Conservation (phyloP, 2,329 filamentous ascomycete species). For the Rhinocladiella mackenziei region DNA sequence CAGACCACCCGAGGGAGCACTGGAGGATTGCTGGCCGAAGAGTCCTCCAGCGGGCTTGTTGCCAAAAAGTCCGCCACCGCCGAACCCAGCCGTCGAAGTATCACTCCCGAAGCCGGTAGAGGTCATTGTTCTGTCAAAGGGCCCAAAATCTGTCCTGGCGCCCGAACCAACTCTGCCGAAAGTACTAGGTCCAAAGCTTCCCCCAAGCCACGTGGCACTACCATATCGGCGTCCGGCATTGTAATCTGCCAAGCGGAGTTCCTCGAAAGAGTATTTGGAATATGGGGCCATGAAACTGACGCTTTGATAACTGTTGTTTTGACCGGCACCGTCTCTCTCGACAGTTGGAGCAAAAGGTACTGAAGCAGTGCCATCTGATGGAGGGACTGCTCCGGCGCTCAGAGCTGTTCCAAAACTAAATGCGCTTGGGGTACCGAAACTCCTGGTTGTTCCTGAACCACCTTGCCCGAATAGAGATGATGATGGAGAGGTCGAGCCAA, state of each 20-base stretch:
- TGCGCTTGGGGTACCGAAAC: slow-evolving; percentile 38
- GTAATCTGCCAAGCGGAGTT: slow-evolving; percentile 81
- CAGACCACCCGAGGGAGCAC: slow-evolving; percentile 35
- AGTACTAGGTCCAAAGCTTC: slow-evolving; percentile 69
- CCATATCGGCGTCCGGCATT: slow-evolving; percentile 78
- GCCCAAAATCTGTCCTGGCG: slow-evolving; percentile 28
- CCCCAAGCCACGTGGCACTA: slow-evolving; percentile 72
- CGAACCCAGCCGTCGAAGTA: slow-evolving; percentile 37
- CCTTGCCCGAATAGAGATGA: slow-evolving; percentile 28
- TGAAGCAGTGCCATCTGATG: slow-evolving; percentile 44
- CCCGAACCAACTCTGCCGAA: slow-evolving; percentile 43
- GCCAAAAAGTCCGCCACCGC: slow-evolving; percentile 46
- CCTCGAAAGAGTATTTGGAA: slow-evolving; percentile 84
- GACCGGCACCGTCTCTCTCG: slow-evolving; percentile 43
- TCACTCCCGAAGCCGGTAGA: slow-evolving; percentile 37
- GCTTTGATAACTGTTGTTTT: slow-evolving; percentile 46
- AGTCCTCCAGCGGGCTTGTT: slow-evolving; percentile 32
- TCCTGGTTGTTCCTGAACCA: slow-evolving; percentile 27
- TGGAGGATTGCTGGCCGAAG: slow-evolving; percentile 30
- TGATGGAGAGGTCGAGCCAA: slow-evolving; percentile 40
- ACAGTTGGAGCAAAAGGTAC: slow-evolving; percentile 44
- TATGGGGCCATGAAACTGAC: slow-evolving; percentile 48
- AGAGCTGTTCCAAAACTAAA: slow-evolving; percentile 44
- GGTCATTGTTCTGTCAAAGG: slow-evolving; percentile 32
- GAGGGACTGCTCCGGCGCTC: slow-evolving; percentile 36